These are phyloP conservation scores for Monosporozyma siamensis DNA, from an alignment of 805 yeast species.

Conservation along the genomic window DNA sequence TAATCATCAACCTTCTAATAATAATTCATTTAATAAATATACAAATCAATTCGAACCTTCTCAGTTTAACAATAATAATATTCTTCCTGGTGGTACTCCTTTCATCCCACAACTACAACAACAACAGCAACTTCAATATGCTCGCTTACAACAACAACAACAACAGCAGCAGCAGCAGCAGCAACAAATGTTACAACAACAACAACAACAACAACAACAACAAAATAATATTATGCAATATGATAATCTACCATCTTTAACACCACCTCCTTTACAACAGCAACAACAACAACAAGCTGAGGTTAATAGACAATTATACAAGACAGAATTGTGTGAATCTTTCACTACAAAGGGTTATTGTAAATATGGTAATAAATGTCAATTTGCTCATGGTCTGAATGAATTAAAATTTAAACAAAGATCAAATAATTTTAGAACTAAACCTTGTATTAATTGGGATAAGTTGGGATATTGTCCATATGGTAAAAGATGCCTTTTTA, in stretches of 20 bases:
- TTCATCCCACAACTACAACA: neutral
- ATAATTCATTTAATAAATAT: too few relatives aligned
- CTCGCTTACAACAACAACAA: neutral
- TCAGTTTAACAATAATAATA: neutral
- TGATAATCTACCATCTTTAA: neutral
- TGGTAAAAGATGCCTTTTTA: conserved; percentile 87
- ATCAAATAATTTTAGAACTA: conserved; percentile 80
- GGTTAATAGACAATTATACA: conserved; percentile 62
- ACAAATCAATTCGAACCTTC: neutral
- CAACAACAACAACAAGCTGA: conserved; percentile 5
- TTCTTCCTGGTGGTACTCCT: neutral
- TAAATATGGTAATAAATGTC: conserved; percentile 87
- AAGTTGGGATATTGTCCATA: conserved; percentile 76
- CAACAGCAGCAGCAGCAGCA: neutral
- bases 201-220: neutral
- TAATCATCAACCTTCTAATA: neutral
- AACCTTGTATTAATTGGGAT: conserved; percentile 83
- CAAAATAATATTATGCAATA: neutral
- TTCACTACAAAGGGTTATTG: conserved; percentile 62
- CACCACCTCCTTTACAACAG: neutral
- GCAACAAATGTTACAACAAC: neutral
- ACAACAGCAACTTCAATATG: neutral
- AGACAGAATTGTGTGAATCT: conserved; percentile 83
- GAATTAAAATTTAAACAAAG: conserved; percentile 61
- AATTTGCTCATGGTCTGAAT: conserved; percentile 81